These are phyloP conservation scores for Streptanthus diversifolius DNA, from an alignment of 345 rosid species.

Conservation along the genomic window DNA sequence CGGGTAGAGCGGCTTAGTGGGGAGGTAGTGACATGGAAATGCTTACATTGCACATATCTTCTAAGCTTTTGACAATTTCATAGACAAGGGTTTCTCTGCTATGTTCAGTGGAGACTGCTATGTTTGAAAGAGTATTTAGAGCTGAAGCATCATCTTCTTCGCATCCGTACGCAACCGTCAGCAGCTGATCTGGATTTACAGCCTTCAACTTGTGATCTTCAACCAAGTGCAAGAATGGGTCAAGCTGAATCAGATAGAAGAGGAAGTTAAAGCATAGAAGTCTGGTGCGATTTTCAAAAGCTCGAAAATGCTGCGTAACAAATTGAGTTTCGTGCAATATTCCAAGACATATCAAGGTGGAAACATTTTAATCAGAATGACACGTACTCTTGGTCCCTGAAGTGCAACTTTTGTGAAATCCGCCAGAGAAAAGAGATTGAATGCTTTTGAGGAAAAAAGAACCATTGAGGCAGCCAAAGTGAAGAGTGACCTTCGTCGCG, in stretches of 20 bases:
- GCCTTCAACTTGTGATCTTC: constrained; percentile 75
- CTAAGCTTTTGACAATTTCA: constrained; percentile 70
- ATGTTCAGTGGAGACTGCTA: constrained; percentile 54
- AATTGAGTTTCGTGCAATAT: neutral
- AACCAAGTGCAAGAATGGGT: constrained; percentile 74
- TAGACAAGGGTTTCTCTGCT: constrained; percentile 55
- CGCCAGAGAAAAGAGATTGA: constrained; percentile 54
- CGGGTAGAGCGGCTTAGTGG: neutral
- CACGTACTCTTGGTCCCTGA: constrained; percentile 55
- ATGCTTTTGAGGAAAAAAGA: constrained; percentile 79
- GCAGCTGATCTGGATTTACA: constrained; percentile 40
- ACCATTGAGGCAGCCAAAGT: constrained; percentile 82
- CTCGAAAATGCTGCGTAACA: neutral
- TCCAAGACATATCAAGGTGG: neutral
- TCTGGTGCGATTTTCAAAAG: neutral
- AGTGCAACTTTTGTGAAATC: constrained; percentile 51
- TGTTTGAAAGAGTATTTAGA: constrained; percentile 49
- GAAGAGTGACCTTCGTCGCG: constrained; percentile 79
- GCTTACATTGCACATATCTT: constrained; percentile 54
- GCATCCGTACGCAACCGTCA: constrained; percentile 50
- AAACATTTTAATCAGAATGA: constrained; percentile 11
- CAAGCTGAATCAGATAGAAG: constrained; percentile 52
- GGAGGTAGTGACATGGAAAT: constrained; percentile 15
- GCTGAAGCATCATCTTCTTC: constrained; percentile 70
- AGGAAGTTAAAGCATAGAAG: neutral